Conservation (phyloP, 2,329 filamentous ascomycete genomes). For the Paecilomyces fulvus region DNA sequence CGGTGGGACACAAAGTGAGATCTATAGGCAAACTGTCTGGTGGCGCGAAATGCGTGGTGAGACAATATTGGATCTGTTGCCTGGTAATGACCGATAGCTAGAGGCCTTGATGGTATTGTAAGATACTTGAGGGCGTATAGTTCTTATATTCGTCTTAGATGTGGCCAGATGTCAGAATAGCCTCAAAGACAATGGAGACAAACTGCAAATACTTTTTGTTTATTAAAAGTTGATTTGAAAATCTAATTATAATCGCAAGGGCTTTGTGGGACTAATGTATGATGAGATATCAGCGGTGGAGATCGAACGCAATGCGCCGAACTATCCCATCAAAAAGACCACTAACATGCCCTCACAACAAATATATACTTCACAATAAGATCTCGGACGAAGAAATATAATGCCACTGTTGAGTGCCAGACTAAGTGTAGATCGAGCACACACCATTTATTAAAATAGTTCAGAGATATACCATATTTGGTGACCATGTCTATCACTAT, state of each 20-base stretch:
- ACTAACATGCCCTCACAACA: too few species aligned
- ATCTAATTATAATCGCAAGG: too few species aligned
- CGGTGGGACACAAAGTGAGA: slow-evolving; percentile 30
- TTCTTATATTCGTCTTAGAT: neutral
- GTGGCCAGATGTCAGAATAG: neutral
- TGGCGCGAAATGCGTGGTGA: slow-evolving; percentile 14
- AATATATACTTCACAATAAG: neutral
- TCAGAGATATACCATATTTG: neutral
- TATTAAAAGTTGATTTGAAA: neutral
- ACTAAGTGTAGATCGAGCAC: neutral
- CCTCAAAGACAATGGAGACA: neutral
- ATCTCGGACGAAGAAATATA: neutral
- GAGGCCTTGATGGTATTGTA: too few species aligned
- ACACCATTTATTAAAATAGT: neutral
- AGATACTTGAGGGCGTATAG: neutral
- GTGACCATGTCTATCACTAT: neutral
- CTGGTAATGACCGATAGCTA: neutral
- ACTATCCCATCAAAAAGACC: too few species aligned
- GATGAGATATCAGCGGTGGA: too few species aligned
- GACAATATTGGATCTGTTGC: neutral
- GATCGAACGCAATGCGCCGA: too few species aligned
- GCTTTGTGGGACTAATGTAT: too few species aligned
- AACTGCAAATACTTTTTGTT: neutral
- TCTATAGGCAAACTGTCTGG: slow-evolving; percentile 18
- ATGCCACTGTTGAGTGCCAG: neutral